Evolutionary conservation across 345 rosid genomes (phyloP).

Genomic region (Mangifera indica): DNA sequence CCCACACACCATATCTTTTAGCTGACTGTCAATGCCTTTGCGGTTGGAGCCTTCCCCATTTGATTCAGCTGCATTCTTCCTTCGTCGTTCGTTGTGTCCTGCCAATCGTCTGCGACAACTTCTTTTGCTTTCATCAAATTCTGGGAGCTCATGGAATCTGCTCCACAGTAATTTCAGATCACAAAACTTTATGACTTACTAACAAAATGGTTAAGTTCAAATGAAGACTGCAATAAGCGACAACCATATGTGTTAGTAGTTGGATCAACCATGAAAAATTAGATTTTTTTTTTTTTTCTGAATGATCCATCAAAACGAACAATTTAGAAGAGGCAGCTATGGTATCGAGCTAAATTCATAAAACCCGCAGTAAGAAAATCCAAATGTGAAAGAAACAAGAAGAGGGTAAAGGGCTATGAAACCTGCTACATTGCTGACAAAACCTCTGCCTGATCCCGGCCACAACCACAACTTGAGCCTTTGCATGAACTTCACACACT

Average conservation of each 20-base stretch:
- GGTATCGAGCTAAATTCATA: conserved; percentile 1
- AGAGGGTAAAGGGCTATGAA: neutral
- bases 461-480: conserved; percentile 61
- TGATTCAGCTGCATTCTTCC: conserved; percentile 45
- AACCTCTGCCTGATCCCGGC: conserved; percentile 64
- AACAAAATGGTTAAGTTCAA: neutral
- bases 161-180: conserved; percentile 6
- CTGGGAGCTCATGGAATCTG: conserved; percentile 56
- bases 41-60: conserved; percentile 34
- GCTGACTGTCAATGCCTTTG: conserved; percentile 16
- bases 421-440: conserved; percentile 94
- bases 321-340: neutral
- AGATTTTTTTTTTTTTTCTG: no score
- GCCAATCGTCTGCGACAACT: conserved; percentile 62
- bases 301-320: neutral
- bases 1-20: conserved; percentile 40
- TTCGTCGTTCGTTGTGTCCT: conserved; percentile 59
- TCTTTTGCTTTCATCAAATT: conserved; percentile 54
- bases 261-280: neutral
- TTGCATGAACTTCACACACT: conserved; percentile 78
- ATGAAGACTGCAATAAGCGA: neutral
- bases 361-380: neutral
- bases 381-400: conserved; percentile 2
- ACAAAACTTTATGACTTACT: neutral
- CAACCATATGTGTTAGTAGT: neutral